Base-by-base conservation (phyloP, 208 protist genomes). In the Acanthamoeba sp. region DNA sequence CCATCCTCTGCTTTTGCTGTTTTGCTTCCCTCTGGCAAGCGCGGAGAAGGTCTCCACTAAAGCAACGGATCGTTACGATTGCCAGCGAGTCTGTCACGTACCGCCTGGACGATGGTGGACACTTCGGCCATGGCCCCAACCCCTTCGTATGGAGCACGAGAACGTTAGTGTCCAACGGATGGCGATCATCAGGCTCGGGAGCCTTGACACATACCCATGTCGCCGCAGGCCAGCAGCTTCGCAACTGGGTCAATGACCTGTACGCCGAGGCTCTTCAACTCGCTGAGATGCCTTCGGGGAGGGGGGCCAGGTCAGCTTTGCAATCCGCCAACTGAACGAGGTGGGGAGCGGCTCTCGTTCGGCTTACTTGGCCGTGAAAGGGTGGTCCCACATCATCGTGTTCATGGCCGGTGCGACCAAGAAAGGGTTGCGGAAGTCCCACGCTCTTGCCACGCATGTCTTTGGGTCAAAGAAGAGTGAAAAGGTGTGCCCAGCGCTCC, bases 371-470 rank as follows among this genome's bases (percentile, higher is more conserved):
- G 89, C 64, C 1, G 99, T 99, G 84, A 99, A 94, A 38, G 98
- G 98, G 95, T 99, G 98, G 29, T 96, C 97, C 98, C 98, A 99
- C 99, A 99, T 99, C 93, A 98, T 95, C 10, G 99, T 99, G 97
- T 99, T 99, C 99, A 99, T 99, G 22, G 99, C 99, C 5, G 99
- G 99, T 84, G 98, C 99, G n/a, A 99, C 94, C 78, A 99, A 94
- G 34, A 99, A 96, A 10, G 98, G 98, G 94, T 98, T 99, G 48
- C 96, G 82, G 36, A 97, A 93, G 87, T 99, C 97, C 99, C 99
- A 99, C 57, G 99, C 98, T 27, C 99, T 97, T 95, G 98, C 97
- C 0, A 99, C 97, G 84, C 98, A 99, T 5, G 98, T 99, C 85
- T 99, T 34, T 2, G 22, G n/a, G 45, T 78, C 16, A 55, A 55